Evolutionary conservation across 1,139 yeast genomes (phyloP), one percentile per base, ranked within the genome.

Genomic region (Suhomyces bokatorum): DNA sequence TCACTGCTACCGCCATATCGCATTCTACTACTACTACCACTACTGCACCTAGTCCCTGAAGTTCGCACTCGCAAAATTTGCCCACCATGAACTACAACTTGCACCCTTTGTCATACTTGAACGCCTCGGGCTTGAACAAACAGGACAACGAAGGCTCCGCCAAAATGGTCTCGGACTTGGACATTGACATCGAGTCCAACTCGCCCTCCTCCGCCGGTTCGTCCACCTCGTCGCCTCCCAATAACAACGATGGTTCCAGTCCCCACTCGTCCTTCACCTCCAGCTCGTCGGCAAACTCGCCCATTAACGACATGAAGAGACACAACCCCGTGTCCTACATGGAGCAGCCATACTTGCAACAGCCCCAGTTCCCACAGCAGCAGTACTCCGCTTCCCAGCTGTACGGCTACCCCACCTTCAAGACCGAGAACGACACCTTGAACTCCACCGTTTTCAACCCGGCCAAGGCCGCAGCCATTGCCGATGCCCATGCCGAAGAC

Each of bases 61-160:
- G 14, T 14, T 9, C 15, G 32, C 16, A 30, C 16, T 16, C 34
- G 16, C 34, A 10, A 32, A 16, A 32, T 15, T 26, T 12, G n/a
- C 26, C 7, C 36, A 48, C 33, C 31, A 69, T 71, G 75, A 72
- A 71, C 51, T 73, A 70, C 53, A 73, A 72, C 52, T 60, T 73
- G 46, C 78, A 73, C 49, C 78, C 78, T 12, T 70, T 73, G 27
- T 62, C 76, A 14, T 73, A 73, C 48, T 66, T 73, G 43, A 73
- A 73, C 57, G 77, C 77, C 27, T 63, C 65, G 39, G 48, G 50
- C 29, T 28, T 29, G 40, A 48, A 42, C 37, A 50, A 55, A 43
- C 44, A 39, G 14, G 33, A 42, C 28, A 39, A 33, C 36, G 43
- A 36, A 31, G 37, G 39, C 28, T 33, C 41, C 6, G 33, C 46